Base-by-base conservation (phyloP, 441 rosid species). In the Breynia disticha region DNA sequence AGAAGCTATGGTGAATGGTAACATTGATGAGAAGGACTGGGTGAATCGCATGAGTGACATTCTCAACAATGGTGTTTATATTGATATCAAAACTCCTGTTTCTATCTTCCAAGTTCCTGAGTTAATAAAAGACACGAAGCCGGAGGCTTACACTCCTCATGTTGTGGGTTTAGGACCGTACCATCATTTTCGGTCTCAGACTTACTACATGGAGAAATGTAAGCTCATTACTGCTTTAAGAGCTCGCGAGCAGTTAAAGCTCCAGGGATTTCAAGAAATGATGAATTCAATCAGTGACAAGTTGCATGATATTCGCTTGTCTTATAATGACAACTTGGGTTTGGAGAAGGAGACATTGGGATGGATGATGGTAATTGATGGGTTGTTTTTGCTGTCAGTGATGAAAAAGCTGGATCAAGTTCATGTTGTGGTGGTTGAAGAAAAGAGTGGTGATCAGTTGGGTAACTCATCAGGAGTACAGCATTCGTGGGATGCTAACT, bases 101-200 rank as follows among this genome's bases (percentile, higher is more conserved):
- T 52, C 42, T 28, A 57, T 64, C 20, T 57, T 45, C 21, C 44
- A 51, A 19, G 68, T 57, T 2, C 54, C 62, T 3, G n/a, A 42
- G 13, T 39, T 45, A 16, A 20, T 58, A 0, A 41, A 37, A 1
- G 15, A 6, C 13, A 0, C 10, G 12, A 52, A 57, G 7, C 63
- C 54, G 8, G 49, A 64, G 15, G 68, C 63, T 16, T 57, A 52
- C 57, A 45, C 44, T 11, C 62, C 68, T 44, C 59, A 57, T 3
- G n/a, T 10, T 5, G 41, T 57, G 0, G 59, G 54, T 6, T 11
- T 64, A 16, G 67, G 68, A 32, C 63, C 68, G 10, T 52, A 58
- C 47, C 50, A 64, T 10, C 58, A 58, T 46, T 57, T 46, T 39
- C 28, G 22, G 4, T 16, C 59, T 17, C 11, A 57, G 12, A 53